These are phyloP conservation scores for Fusarium luffae DNA, from an alignment of 2,329 filamentous ascomycete genomes.

Conservation along the genomic window DNA sequence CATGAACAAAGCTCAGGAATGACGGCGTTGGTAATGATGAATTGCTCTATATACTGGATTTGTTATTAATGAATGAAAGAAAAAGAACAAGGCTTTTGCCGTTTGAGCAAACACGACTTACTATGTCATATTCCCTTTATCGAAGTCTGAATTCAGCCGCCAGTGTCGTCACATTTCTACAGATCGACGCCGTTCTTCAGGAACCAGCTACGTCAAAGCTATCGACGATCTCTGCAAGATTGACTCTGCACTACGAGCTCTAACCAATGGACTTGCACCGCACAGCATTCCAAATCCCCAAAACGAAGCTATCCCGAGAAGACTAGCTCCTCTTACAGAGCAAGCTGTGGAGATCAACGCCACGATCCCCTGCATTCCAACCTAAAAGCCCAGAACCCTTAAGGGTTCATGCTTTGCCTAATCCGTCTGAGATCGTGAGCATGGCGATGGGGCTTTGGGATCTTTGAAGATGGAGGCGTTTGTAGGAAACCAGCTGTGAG, in stretches of 20 bases:
- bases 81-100: slow-evolving; percentile 10
- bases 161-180: slow-evolving; percentile 22
- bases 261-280: neutral
- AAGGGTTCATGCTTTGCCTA: slow-evolving; percentile 9
- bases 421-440: slow-evolving; percentile 24
- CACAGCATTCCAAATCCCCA: slow-evolving; percentile 20
- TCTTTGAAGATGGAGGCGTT: slow-evolving; percentile 9
- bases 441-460: slow-evolving; percentile 17
- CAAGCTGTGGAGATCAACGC: slow-evolving; percentile 4
- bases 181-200: slow-evolving; percentile 12
- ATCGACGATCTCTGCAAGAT: slow-evolving; percentile 1
- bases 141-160: slow-evolving; percentile 21
- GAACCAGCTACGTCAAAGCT: slow-evolving; percentile 13
- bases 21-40: slow-evolving; percentile 39
- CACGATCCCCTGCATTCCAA: slow-evolving; percentile 33
- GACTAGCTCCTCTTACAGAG: neutral
- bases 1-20: slow-evolving; percentile 36
- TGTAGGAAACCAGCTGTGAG: neutral
- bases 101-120: neutral
- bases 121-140: neutral
- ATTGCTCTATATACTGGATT: slow-evolving; percentile 29
- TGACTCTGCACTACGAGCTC: neutral
- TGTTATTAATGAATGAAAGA: slow-evolving; percentile 23
- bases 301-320: neutral
- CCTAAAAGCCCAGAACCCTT: slow-evolving; percentile 21